Evolutionary conservation across 768 basidiomycete species (phyloP).

Genomic region (Russula sp.): DNA sequence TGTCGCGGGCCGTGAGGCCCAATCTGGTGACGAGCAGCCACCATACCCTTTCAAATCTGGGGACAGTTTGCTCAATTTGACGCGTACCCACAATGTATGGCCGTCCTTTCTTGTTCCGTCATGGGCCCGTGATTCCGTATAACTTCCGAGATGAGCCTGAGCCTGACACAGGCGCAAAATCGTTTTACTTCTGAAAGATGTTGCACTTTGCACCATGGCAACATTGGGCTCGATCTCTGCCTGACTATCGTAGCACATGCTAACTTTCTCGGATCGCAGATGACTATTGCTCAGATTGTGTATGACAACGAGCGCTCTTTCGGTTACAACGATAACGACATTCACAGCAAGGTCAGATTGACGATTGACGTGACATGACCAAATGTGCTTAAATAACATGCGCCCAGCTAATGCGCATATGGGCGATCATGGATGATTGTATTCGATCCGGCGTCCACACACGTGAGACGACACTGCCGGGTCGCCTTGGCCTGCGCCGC

Average conservation of each 20-base stretch:
- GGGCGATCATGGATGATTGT: slow-evolving; percentile 91
- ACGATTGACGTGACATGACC: slow-evolving; percentile 11
- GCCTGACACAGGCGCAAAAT: not conserved
- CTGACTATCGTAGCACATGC: slow-evolving; percentile 3
- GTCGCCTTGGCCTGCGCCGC: slow-evolving; percentile 73
- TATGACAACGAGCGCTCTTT: slow-evolving; percentile 88
- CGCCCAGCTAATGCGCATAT: slow-evolving; percentile 64
- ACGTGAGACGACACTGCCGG: slow-evolving; percentile 76
- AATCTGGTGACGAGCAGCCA: slow-evolving; percentile 52
- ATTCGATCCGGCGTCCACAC: slow-evolving; percentile 84
- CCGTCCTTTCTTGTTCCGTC: slow-evolving; percentile 8
- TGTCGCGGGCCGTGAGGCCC: not conserved
- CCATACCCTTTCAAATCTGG: slow-evolving; percentile 84
- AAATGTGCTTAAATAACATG: slow-evolving; percentile 11
- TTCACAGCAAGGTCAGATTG: slow-evolving; percentile 60
- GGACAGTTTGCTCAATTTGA: slow-evolving; percentile 68
- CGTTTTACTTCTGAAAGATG: not conserved
- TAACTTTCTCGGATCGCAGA: slow-evolving; percentile 42
- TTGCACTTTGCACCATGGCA: not conserved
- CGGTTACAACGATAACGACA: slow-evolving; percentile 70
- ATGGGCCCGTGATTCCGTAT: not conserved
- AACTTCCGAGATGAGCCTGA: not conserved
- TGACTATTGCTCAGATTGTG: slow-evolving; percentile 92
- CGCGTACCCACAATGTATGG: slow-evolving; percentile 78
- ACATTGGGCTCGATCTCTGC: slow-evolving; percentile 1